Base-by-base conservation (phyloP, 768 basidiomycete species). In the Russula foetens region DNA sequence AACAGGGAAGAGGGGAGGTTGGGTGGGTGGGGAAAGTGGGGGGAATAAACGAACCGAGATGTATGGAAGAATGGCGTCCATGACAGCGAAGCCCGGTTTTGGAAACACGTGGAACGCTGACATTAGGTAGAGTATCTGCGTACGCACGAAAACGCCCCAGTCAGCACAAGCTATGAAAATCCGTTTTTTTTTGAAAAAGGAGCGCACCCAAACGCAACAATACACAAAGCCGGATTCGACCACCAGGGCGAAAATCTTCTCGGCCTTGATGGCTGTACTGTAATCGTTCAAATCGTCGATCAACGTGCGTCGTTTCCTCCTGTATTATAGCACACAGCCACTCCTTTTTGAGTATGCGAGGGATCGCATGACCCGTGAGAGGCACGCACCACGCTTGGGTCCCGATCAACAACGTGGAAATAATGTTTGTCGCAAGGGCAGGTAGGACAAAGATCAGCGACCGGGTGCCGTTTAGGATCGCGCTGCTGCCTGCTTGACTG, bases 211-310 rank as follows among this genome's bases (percentile, higher is more conserved):
- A 21, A 62, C 41, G n/a, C 61, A 47, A 9, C 56, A 53, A 49
- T 58, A 62, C 5, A 15, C 51, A 26, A 62, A 58, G 24, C 61
- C 61, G 7, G 61, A 62, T 38, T 62, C 61, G 12, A 62, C 24
- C 39, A 58, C n/a, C 29, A 62, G 23, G 6, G 54, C 51, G 29
- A 62, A 39, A 14, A 53, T 15, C 45, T 48, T 58, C 51, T 62
- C 61, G 1, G 17, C 15, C 51, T n/a, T 38, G 6, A 53, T 53
- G 3, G 61, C 45, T 21, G n/a, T 4, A 39, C 39, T 57, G 8
- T 2, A 39, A 15, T 4, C 19, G 19, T 38, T 6, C 29, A 62
- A 38, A 38, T 62, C 14, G 21, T 29, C 23, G 26, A 47, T 23
- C n/a, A 62, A 6, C 3, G 28, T 39, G 8, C 6, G 12, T 28